Percentiles rank a stretch among this genome's conserved stretches.
Conservation (phyloP, 306 rosid genomes). For the Cyamopsis tetragonoloba region DNA sequence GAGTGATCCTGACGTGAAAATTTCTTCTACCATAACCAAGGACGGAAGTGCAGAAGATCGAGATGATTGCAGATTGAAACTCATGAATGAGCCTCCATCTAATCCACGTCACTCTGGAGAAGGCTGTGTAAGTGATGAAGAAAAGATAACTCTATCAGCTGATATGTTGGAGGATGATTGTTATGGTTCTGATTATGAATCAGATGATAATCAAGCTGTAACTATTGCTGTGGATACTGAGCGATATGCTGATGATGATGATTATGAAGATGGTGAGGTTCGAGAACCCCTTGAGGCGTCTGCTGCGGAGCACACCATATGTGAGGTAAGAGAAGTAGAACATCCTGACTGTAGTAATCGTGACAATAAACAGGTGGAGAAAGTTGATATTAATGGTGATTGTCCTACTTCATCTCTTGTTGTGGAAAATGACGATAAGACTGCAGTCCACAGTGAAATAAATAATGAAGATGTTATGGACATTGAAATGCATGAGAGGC, state of each 20-base stretch:
- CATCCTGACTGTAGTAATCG: constrained; percentile 23
- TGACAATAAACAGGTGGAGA: constrained; percentile 34
- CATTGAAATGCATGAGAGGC: constrained; percentile 36
- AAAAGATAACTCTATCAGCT: constrained; percentile 60
- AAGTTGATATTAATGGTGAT: constrained; percentile 31
- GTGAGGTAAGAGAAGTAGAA: constrained; percentile 59
- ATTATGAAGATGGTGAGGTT: constrained; percentile 88
- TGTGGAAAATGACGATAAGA: constrained; percentile 33
- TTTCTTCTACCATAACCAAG: constrained; percentile 22
- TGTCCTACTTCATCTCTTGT: constrained; percentile 27
- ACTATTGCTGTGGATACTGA: constrained; percentile 47
- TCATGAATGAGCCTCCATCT: constrained; percentile 33
- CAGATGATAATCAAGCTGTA: constrained; percentile 67
- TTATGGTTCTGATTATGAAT: constrained; percentile 66
- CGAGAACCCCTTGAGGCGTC: constrained; percentile 47
- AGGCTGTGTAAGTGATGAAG: constrained; percentile 69
- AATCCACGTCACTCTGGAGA: constrained; percentile 44
- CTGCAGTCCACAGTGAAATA: constrained; percentile 33
- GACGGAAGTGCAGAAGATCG: constrained; percentile 28
- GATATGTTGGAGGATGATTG: constrained; percentile 66
- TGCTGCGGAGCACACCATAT: constrained; percentile 34
- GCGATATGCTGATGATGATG: constrained; percentile 56
- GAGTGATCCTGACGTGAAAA: constrained; percentile 22
- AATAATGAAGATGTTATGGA: constrained; percentile 31
- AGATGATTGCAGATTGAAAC: constrained; percentile 38